These are phyloP conservation scores for Starmerella powellii DNA, from an alignment of 805 yeast species.

Conservation along the genomic window DNA sequence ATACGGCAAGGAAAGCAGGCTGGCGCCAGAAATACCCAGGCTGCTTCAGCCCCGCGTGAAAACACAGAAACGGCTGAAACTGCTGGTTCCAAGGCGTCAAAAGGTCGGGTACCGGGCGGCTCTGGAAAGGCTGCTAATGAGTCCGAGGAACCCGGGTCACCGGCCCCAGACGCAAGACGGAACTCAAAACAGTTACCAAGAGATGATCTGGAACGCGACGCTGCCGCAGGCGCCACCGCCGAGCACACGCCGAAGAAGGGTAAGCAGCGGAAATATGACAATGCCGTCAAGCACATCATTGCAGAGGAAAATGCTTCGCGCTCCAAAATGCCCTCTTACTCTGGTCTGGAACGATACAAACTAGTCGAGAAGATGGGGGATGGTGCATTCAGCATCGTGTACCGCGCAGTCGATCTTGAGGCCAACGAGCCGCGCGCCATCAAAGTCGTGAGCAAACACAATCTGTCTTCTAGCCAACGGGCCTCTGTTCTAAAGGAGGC, in stretches of 20 bases:
- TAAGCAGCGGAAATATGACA: conserved; percentile 27
- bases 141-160: too few species aligned
- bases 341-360: conserved; percentile 31
- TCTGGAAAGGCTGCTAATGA: too few species aligned
- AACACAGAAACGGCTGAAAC: neutral
- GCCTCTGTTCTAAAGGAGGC: conserved; percentile 51
- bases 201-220: too few species aligned
- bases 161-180: too few species aligned
- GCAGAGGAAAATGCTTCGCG: conserved; percentile 31
- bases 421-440: conserved; percentile 49
- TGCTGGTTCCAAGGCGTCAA: too few species aligned
- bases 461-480: conserved; percentile 32
- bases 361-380: conserved; percentile 37
- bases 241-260: conserved; percentile 3
- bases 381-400: conserved; percentile 86
- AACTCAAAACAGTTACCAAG: too few species aligned
- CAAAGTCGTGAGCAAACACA: conserved; percentile 56
- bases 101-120: too few species aligned
- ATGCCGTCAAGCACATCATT: conserved; percentile 32
- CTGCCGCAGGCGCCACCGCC: too few species aligned
- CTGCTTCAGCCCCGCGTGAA: neutral
- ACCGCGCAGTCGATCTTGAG: conserved; percentile 46
- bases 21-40: conserved; percentile 24
- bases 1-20: conserved; percentile 57
- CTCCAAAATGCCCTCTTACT: conserved; percentile 29